Evolutionary conservation across 1,284 basidiomycete species (phyloP).

Genomic region (Ganoderma boninense): DNA sequence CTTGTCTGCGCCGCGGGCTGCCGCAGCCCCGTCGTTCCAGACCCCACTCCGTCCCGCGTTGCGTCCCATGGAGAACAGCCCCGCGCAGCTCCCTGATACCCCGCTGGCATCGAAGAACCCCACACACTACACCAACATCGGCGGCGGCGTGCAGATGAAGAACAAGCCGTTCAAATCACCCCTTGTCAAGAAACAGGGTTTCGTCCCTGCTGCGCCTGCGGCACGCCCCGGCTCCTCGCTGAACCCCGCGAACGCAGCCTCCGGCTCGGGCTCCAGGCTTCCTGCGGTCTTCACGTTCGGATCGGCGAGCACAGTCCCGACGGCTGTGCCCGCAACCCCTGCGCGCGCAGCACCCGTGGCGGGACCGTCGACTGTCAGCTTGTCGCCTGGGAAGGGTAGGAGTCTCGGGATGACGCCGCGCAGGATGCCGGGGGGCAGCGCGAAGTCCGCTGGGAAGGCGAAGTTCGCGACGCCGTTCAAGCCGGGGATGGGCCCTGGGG

Average conservation of each 20-base stretch:
- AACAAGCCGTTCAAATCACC: slow-evolving; percentile 69
- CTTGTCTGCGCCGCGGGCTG: neutral
- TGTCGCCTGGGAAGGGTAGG: slow-evolving; percentile 36
- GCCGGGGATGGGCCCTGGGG: slow-evolving; percentile 60
- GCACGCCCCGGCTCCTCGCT: slow-evolving; percentile 42
- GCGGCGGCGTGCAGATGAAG: slow-evolving; percentile 33
- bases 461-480: slow-evolving; percentile 80
- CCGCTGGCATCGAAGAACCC: slow-evolving; percentile 36
- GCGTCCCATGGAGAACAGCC: slow-evolving; percentile 50
- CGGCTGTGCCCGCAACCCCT: slow-evolving; percentile 32
- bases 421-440: slow-evolving; percentile 18
- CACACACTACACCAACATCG: slow-evolving; percentile 14
- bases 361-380: slow-evolving; percentile 32
- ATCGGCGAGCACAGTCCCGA: slow-evolving; percentile 30
- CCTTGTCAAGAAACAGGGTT: slow-evolving; percentile 38
- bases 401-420: slow-evolving; percentile 47
- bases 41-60: slow-evolving; percentile 50
- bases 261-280: slow-evolving; percentile 21
- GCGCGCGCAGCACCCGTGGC: slow-evolving; percentile 26
- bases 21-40: slow-evolving; percentile 21
- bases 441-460: slow-evolving; percentile 34
- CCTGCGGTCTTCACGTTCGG: slow-evolving; percentile 25
- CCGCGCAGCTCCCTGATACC: slow-evolving; percentile 33
- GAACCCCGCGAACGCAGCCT: slow-evolving; percentile 35
- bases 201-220: slow-evolving; percentile 23